phyloP scores from a whole-genome alignment of 2,329 filamentous ascomycete species.

The Onygenales sp. region DNA sequence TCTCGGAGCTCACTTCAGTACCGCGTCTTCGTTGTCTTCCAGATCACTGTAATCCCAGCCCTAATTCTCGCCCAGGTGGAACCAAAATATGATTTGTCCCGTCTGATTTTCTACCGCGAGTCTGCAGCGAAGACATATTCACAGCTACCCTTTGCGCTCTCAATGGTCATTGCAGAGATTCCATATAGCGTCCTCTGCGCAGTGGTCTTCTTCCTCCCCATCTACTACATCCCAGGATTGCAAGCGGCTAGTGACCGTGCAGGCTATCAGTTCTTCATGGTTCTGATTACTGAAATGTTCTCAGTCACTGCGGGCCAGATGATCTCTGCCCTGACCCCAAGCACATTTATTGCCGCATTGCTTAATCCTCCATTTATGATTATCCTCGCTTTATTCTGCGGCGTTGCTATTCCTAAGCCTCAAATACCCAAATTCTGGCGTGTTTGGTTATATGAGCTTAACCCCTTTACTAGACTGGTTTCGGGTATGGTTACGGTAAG shows the following conservation, averaged over 20 bases:
- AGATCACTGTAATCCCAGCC: constrained; percentile 70
- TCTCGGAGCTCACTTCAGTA: constrained; percentile 71
- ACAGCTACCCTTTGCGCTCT: constrained; percentile 64
- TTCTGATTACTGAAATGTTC: constrained; percentile 76
- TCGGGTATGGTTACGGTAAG: constrained; percentile 24
- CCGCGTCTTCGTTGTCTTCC: constrained; percentile 83
- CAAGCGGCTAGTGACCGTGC: constrained; percentile 53
- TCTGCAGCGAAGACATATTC: constrained; percentile 79
- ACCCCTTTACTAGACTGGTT: constrained; percentile 54
- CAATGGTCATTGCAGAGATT: constrained; percentile 73
- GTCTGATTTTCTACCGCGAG: constrained; percentile 79
- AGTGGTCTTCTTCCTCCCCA: constrained; percentile 67
- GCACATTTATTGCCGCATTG: constrained; percentile 55
- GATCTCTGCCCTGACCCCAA: constrained; percentile 67
- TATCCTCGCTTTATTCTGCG: constrained; percentile 54
- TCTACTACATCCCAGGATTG: constrained; percentile 80
- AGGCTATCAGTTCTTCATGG: constrained; percentile 79
- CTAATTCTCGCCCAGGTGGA: constrained; percentile 78
- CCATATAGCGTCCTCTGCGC: constrained; percentile 76
- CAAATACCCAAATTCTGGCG: constrained; percentile 68
- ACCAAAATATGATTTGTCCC: constrained; percentile 69
- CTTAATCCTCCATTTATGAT: constrained; percentile 75
- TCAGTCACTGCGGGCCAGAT: constrained; percentile 70
- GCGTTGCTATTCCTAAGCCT: constrained; percentile 41
- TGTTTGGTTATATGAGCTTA: constrained; percentile 63